phyloP scores from a whole-genome alignment of 2,329 filamentous ascomycete species.

The Xylariaceae sp. region DNA sequence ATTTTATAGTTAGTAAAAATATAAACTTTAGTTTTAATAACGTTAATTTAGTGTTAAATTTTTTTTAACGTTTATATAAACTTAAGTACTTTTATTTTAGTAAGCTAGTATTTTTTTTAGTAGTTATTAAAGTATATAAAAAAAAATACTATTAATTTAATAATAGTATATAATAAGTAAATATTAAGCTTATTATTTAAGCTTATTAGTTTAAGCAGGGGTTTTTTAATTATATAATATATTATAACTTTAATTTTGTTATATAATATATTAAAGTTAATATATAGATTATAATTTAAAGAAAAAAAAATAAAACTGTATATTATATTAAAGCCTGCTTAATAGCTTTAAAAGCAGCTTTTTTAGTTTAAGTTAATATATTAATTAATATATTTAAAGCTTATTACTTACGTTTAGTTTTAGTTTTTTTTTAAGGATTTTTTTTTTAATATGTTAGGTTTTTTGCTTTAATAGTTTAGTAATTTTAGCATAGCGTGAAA shows the following conservation, averaged over 20 bases:
- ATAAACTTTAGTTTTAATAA: not conserved
- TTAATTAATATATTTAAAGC: not conserved
- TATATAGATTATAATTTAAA: not conserved
- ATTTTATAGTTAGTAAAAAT: constrained; percentile 12
- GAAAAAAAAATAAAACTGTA: constrained; percentile 3
- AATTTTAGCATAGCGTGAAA: not conserved
- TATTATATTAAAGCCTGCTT: constrained; percentile 3
- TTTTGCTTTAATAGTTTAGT: not conserved
- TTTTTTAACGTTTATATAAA: constrained; percentile 16
- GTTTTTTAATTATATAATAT: constrained; percentile 10
- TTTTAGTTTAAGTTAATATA: not conserved
- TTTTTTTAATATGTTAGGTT: not conserved
- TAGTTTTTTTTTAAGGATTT: not conserved
- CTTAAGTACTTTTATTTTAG: constrained; percentile 10
- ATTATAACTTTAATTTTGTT: constrained; percentile 3
- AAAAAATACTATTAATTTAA: constrained; percentile 5
- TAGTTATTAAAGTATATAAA: not conserved
- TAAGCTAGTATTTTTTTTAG: constrained; percentile 9
- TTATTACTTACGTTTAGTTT: constrained; percentile 4
- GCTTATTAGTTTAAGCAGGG: not conserved
- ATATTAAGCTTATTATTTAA: not conserved
- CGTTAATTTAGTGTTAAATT: constrained; percentile 4
- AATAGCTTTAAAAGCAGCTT: constrained; percentile 2
- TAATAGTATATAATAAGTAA: not conserved
- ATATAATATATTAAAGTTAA: constrained; percentile 16